phyloP scores from a whole-genome alignment of 2,329 filamentous ascomycete genomes.

The Phyllosticta ampelicida region DNA sequence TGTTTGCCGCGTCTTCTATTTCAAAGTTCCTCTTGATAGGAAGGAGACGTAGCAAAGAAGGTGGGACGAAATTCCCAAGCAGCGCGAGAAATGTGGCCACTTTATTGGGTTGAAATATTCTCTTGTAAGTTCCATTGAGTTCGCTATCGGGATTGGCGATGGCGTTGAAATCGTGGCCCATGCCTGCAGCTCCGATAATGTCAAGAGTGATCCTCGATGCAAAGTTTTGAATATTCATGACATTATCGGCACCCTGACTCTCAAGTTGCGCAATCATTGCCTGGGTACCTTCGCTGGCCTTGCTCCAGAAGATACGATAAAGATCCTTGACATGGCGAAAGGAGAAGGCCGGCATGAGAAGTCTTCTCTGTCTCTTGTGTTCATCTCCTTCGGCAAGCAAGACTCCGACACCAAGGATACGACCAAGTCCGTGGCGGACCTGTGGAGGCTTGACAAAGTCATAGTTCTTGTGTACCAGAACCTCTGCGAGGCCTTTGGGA shows the following conservation, averaged over 20 bases:
- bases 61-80: slow-evolving; percentile 51
- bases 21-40: slow-evolving; percentile 58
- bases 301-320: slow-evolving; percentile 40
- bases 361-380: slow-evolving; percentile 55
- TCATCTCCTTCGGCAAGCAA: slow-evolving; percentile 83
- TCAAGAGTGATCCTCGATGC: slow-evolving; percentile 44
- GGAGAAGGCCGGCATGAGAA: slow-evolving; percentile 39
- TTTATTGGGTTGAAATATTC: slow-evolving; percentile 38
- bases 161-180: slow-evolving; percentile 46
- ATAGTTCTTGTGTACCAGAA: slow-evolving; percentile 40
- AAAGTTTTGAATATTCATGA: slow-evolving; percentile 37
- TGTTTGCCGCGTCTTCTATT: slow-evolving; percentile 24
- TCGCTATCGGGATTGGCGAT: slow-evolving; percentile 41
- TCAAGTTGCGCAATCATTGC: slow-evolving; percentile 23
- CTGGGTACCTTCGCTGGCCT: slow-evolving; percentile 32
- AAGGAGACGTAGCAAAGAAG: slow-evolving; percentile 49
- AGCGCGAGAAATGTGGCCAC: slow-evolving; percentile 47
- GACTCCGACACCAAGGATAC: slow-evolving; percentile 59
- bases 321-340: slow-evolving; percentile 42
- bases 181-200: slow-evolving; percentile 47
- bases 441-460: slow-evolving; percentile 39
- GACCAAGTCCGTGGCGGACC: slow-evolving; percentile 44
- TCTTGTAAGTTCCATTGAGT: slow-evolving; percentile 42
- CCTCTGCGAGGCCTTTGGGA: slow-evolving; percentile 38
- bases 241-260: slow-evolving; percentile 15